Conservation (phyloP, 148 eudicot genomes). For the Persicaria maculosa region DNA sequence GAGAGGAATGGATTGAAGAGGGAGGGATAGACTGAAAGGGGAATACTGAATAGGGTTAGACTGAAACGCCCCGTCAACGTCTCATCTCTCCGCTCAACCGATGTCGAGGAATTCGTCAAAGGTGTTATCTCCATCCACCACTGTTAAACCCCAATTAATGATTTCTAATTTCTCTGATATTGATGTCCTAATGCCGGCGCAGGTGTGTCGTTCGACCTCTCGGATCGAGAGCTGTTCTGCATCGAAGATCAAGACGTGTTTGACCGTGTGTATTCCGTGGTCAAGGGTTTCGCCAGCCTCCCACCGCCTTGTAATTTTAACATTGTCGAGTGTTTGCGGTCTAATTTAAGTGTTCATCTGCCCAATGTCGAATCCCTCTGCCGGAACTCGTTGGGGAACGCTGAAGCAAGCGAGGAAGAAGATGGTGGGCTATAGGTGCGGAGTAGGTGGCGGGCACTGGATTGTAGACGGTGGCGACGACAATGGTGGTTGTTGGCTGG, state of each 20-base stretch:
- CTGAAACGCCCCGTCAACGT: slow-evolving; percentile 27
- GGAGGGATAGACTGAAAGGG: no score
- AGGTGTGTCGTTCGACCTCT: slow-evolving; percentile 73
- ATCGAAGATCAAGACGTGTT: slow-evolving; percentile 84
- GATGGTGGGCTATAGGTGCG: no score
- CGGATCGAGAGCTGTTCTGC: slow-evolving; percentile 80
- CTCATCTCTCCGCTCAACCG: slow-evolving; percentile 55
- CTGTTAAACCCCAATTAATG: background rate
- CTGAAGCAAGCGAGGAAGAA: no score
- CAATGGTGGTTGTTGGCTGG: no score
- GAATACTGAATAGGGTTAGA: no score
- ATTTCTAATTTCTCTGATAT: background rate
- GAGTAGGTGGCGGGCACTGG: no score
- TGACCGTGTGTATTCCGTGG: slow-evolving; percentile 67
- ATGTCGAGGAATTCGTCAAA: slow-evolving; percentile 91
- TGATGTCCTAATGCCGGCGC: slow-evolving; percentile 11
- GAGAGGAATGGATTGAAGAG: no score
- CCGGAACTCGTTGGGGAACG: slow-evolving; percentile 28
- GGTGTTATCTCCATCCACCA: slow-evolving; percentile 21
- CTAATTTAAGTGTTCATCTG: slow-evolving; percentile 81
- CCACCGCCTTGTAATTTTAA: slow-evolving; percentile 51
- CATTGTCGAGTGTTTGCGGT: slow-evolving; percentile 62
- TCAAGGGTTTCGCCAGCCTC: slow-evolving; percentile 51
- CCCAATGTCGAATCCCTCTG: slow-evolving; percentile 74
- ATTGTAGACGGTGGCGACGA: no score